phyloP scores from a whole-genome alignment of 768 basidiomycete species.

The Lactifluus echinatus region DNA sequence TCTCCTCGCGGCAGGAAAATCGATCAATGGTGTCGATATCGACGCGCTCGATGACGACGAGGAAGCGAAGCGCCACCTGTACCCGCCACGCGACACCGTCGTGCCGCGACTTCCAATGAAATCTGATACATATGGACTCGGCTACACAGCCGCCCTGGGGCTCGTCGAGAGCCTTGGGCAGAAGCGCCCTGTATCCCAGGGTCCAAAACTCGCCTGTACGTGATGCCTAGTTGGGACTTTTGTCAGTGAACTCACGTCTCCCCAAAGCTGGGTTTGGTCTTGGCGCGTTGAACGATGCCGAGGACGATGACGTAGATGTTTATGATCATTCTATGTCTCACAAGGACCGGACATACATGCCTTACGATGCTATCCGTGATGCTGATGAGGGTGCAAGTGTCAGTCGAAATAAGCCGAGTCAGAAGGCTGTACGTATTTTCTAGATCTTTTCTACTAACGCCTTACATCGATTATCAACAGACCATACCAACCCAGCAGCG shows the following conservation, averaged over 20 bases:
- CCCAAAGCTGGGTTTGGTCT: slow-evolving; percentile 73
- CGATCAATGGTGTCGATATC: slow-evolving; percentile 28
- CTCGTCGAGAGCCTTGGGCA: slow-evolving; percentile 52
- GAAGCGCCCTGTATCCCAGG: slow-evolving; percentile 25
- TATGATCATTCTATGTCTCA: slow-evolving; percentile 48
- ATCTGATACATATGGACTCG: slow-evolving; percentile 74
- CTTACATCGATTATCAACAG: slow-evolving; percentile 16
- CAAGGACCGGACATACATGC: slow-evolving; percentile 40
- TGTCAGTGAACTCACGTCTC: background rate
- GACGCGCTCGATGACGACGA: slow-evolving; percentile 45
- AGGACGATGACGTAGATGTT: slow-evolving; percentile 84
- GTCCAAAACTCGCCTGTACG: slow-evolving; percentile 52
- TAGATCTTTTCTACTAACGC: background rate
- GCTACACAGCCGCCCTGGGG: slow-evolving; percentile 59
- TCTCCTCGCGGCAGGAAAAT: slow-evolving; percentile 33
- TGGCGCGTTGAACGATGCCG: slow-evolving; percentile 86
- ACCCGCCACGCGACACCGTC: slow-evolving; percentile 73
- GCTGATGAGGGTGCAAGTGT: slow-evolving; percentile 54
- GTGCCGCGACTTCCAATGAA: slow-evolving; percentile 56
- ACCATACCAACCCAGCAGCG: slow-evolving; percentile 25
- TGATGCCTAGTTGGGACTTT: background rate
- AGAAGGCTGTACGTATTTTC: background rate
- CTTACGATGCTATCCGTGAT: slow-evolving; percentile 55
- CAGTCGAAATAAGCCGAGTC: slow-evolving; percentile 15
- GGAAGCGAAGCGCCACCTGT: slow-evolving; percentile 81